Evolutionary conservation across 345 rosid species (phyloP).

Genomic region (Cochlearia excelsa): DNA sequence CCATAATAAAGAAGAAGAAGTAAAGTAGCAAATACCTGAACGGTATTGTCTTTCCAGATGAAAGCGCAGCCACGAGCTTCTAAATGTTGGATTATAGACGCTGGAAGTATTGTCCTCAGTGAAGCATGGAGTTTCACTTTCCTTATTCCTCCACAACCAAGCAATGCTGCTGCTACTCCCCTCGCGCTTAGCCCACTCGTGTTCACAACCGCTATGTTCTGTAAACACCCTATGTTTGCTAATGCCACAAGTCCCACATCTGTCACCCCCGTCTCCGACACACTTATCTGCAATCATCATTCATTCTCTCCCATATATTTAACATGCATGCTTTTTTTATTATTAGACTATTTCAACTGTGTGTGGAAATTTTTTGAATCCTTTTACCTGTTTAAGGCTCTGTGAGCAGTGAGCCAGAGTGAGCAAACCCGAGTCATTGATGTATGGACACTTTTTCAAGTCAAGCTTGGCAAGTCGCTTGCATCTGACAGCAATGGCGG

Average conservation of each 20-base stretch:
- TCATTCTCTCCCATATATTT: background rate
- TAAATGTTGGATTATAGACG: conserved; percentile 32
- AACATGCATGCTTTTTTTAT: background rate
- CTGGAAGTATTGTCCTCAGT: conserved; percentile 35
- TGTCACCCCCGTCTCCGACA: conserved; percentile 46
- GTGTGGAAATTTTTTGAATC: background rate
- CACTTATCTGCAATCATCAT: conserved; percentile 42
- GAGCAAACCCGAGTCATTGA: conserved; percentile 43
- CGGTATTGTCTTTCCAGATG: conserved; percentile 42
- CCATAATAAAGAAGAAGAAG: background rate
- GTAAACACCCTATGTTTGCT: conserved; percentile 40
- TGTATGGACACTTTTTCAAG: conserved; percentile 43
- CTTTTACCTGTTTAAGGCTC: conserved; percentile 43
- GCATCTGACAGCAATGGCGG: conserved; percentile 41
- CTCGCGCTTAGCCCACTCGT: conserved; percentile 40
- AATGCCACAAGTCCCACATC: conserved; percentile 43
- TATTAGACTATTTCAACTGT: background rate
- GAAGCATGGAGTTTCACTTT: conserved; percentile 50
- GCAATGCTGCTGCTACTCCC: conserved; percentile 46
- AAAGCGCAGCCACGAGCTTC: conserved; percentile 44
- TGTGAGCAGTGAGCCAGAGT: conserved; percentile 45
- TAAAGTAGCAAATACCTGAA: conserved; percentile 32
- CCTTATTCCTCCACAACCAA: conserved; percentile 43
- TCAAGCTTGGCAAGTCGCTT: conserved; percentile 42
- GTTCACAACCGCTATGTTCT: conserved; percentile 43